Conservation (phyloP, 495 filamentous ascomycete genomes). For the Penicillium steckii region DNA sequence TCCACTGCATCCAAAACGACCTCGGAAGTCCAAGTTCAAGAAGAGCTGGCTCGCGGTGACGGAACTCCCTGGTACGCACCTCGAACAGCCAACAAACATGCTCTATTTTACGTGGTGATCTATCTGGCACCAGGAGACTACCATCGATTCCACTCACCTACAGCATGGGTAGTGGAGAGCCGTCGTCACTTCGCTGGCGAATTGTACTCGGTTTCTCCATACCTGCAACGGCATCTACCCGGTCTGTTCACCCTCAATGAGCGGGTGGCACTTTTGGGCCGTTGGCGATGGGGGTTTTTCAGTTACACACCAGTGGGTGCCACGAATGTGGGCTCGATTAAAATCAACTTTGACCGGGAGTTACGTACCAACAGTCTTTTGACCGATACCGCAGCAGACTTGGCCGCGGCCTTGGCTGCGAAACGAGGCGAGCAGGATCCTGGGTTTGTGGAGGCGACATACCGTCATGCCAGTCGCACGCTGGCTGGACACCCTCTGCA, state of each 20-base stretch:
- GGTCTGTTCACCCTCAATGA: slow-evolving; percentile 97
- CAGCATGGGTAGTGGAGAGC: slow-evolving; percentile 88
- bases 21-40: slow-evolving; percentile 78
- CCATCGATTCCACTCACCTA: slow-evolving; percentile 95
- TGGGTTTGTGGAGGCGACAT: slow-evolving; percentile 89
- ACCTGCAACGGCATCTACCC: slow-evolving; percentile 85
- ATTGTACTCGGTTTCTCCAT: slow-evolving; percentile 91
- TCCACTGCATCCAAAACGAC: slow-evolving; percentile 62
- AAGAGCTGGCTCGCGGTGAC: slow-evolving; percentile 75
- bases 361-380: slow-evolving; percentile 87
- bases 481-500: slow-evolving; percentile 80
- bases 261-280: slow-evolving; percentile 86
- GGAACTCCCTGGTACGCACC: slow-evolving; percentile 73
- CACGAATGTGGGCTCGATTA: slow-evolving; percentile 98
- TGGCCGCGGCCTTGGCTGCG: slow-evolving; percentile 73
- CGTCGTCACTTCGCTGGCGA: slow-evolving; percentile 96
- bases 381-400: slow-evolving; percentile 85
- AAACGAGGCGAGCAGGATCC: slow-evolving; percentile 74
- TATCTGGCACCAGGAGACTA: slow-evolving; percentile 99
- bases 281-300: slow-evolving; percentile 98
- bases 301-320: slow-evolving; percentile 93
- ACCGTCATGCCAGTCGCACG: slow-evolving; percentile 70
- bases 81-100: slow-evolving; percentile 54
- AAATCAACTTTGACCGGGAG: slow-evolving; percentile 95
- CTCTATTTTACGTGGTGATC: slow-evolving; percentile 92